phyloP scores from a whole-genome alignment of 108 stramenopile species.

The Parietichytrium sp. region DNA sequence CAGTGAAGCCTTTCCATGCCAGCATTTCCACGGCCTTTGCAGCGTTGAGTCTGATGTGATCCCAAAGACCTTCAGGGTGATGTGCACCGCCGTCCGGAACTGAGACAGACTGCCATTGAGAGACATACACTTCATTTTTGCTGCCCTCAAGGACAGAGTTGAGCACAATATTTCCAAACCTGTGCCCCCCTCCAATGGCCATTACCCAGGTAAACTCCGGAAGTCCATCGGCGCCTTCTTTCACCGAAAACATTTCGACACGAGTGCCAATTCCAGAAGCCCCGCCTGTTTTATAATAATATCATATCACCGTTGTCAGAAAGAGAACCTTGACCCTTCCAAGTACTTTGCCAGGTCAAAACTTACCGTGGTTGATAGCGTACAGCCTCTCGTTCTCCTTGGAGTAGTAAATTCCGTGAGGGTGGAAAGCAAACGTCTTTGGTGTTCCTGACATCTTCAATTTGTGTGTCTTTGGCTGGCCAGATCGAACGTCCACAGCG shows the following conservation, averaged over 20 bases:
- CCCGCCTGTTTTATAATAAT: too few species aligned
- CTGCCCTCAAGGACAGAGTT: background rate
- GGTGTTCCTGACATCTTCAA: background rate
- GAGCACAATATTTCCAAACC: background rate
- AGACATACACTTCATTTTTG: background rate
- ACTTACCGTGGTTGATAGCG: slow-evolving; percentile 3
- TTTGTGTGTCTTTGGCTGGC: background rate
- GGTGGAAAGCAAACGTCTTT: background rate
- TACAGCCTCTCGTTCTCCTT: background rate
- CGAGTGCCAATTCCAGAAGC: background rate
- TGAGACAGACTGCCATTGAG: slow-evolving; percentile 14
- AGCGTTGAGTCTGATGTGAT: too few species aligned
- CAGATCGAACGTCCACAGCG: background rate
- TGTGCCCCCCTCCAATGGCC: background rate
- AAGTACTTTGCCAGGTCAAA: too few species aligned
- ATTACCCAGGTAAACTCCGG: background rate
- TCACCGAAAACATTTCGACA: background rate
- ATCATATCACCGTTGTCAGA: too few species aligned
- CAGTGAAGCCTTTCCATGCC: background rate
- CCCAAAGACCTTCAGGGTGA: background rate
- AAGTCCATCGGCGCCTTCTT: background rate
- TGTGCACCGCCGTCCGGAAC: background rate
- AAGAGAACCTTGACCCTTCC: too few species aligned
- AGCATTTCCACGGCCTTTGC: background rate
- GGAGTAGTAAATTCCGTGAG: slow-evolving; percentile 25